These are phyloP conservation scores for Candida krabiensis DNA, from an alignment of 805 yeast species.

Conservation along the genomic window DNA sequence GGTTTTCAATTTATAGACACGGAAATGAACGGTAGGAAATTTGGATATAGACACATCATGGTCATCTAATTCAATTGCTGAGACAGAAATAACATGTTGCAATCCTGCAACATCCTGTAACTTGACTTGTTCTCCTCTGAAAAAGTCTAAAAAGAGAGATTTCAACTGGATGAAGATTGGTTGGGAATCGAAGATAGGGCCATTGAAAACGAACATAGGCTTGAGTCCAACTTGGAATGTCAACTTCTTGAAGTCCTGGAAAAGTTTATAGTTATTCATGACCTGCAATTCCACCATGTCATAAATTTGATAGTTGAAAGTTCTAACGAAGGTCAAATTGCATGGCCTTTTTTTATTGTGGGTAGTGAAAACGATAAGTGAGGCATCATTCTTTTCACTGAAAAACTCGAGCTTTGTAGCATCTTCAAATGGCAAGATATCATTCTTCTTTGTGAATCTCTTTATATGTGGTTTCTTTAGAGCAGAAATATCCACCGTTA, in stretches of 20 bases:
- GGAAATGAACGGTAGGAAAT: constrained; percentile 80
- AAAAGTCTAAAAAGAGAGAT: constrained; percentile 87
- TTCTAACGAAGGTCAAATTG: constrained; percentile 82
- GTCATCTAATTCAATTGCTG: constrained; percentile 75
- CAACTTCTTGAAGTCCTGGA: constrained; percentile 74
- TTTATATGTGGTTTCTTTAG: constrained; percentile 88
- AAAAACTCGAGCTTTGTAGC: constrained; percentile 82
- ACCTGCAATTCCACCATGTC: constrained; percentile 92
- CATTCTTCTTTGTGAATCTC: constrained; percentile 86
- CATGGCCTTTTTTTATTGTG: constrained; percentile 92
- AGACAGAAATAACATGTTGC: constrained; percentile 83
- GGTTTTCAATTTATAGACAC: constrained; percentile 87
- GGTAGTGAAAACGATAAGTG: constrained; percentile 76
- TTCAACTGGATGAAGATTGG: constrained; percentile 84
- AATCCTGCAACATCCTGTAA: constrained; percentile 92
- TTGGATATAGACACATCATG: constrained; percentile 57
- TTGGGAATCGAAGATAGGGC: constrained; percentile 85
- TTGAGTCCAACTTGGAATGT: constrained; percentile 88
- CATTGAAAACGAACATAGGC: constrained; percentile 93
- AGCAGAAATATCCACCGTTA: constrained; percentile 84
- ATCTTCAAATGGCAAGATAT: constrained; percentile 91
- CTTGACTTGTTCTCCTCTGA: constrained; percentile 78
- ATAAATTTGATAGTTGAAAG: constrained; percentile 85
- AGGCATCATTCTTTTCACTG: constrained; percentile 90
- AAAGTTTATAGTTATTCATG: constrained; percentile 64